Conservation (phyloP, 2,329 filamentous ascomycete species). For the Chalara sp. region DNA sequence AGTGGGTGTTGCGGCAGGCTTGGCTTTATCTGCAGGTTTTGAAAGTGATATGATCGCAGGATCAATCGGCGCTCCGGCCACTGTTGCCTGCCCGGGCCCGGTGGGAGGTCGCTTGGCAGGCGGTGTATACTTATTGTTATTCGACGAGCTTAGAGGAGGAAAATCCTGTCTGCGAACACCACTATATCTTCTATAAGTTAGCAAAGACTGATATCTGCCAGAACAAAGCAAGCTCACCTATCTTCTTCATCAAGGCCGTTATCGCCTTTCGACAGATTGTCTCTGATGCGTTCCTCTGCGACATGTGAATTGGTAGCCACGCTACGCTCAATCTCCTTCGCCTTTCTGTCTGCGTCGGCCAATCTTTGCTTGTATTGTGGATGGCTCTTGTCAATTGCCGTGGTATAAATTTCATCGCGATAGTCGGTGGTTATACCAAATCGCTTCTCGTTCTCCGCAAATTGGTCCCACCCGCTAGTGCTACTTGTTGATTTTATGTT, state of each 20-base stretch:
- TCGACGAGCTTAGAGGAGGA: constrained; percentile 48
- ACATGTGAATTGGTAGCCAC: constrained; percentile 72
- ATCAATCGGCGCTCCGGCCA: constrained; percentile 72
- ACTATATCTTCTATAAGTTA: constrained; percentile 59
- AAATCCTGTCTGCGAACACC: constrained; percentile 77
- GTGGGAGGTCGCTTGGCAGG: constrained; percentile 79
- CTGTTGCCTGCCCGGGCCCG: constrained; percentile 54
- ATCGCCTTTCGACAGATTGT: constrained; percentile 55
- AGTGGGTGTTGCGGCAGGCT: constrained; percentile 24
- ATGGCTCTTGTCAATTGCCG: constrained; percentile 75
- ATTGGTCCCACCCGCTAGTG: constrained; percentile 75
- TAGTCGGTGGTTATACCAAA: constrained; percentile 89
- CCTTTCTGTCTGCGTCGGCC: constrained; percentile 74
- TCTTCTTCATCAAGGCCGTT: constrained; percentile 81
- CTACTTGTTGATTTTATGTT: constrained; percentile 19
- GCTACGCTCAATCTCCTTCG: constrained; percentile 80
- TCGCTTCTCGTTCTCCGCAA: constrained; percentile 77
- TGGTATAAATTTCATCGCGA: constrained; percentile 92
- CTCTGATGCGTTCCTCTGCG: constrained; percentile 79
- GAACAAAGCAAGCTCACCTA: constrained; percentile 51
- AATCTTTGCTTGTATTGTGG: constrained; percentile 74
- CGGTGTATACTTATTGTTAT: constrained; percentile 74
- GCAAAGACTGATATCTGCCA: not conserved
- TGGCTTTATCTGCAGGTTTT: constrained; percentile 31
- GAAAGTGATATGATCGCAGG: constrained; percentile 82